phyloP scores from a whole-genome alignment of 148 eudicot species.

The Bassia scoparia region DNA sequence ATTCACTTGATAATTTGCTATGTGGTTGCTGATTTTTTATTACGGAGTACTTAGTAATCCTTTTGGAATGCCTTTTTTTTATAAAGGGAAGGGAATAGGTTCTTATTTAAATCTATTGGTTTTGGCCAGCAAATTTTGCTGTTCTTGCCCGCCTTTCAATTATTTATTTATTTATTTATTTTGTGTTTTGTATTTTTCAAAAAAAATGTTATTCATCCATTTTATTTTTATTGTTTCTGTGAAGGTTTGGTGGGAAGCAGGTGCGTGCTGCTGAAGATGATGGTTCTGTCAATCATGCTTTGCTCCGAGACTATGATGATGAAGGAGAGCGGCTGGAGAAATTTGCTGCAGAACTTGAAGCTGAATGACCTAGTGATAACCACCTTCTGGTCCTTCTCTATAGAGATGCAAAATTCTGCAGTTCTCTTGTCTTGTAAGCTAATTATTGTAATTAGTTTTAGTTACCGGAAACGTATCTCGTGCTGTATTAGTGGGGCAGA shows the following conservation, averaged over 20 bases:
- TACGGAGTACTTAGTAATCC: no score
- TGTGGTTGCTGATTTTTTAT: no score
- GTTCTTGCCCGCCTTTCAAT: not conserved
- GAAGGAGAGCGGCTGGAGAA: slow-evolving; percentile 76
- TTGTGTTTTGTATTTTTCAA: no score
- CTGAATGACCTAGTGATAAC: slow-evolving; percentile 29
- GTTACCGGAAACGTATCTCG: not conserved
- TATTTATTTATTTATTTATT: no score
- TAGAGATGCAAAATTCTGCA: not conserved
- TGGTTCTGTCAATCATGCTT: slow-evolving; percentile 71
- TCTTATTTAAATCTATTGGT: not conserved
- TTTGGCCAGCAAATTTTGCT: not conserved
- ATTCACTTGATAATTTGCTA: no score
- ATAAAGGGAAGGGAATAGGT: no score
- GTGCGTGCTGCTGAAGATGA: slow-evolving; percentile 78
- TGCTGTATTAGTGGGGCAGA: not conserved
- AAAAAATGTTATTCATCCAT: not conserved
- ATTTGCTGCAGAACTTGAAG: slow-evolving; percentile 90
- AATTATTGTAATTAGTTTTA: slow-evolving; percentile 4
- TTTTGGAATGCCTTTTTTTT: no score
- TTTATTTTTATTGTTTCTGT: not conserved
- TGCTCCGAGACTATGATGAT: slow-evolving; percentile 53
- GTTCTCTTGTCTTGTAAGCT: not conserved
- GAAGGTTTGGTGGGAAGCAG: slow-evolving; percentile 88
- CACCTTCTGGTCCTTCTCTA: not conserved